Evolutionary conservation across 225 moss, liverwort and hornwort species (phyloP).

Genomic region (Bryum argenteum): DNA sequence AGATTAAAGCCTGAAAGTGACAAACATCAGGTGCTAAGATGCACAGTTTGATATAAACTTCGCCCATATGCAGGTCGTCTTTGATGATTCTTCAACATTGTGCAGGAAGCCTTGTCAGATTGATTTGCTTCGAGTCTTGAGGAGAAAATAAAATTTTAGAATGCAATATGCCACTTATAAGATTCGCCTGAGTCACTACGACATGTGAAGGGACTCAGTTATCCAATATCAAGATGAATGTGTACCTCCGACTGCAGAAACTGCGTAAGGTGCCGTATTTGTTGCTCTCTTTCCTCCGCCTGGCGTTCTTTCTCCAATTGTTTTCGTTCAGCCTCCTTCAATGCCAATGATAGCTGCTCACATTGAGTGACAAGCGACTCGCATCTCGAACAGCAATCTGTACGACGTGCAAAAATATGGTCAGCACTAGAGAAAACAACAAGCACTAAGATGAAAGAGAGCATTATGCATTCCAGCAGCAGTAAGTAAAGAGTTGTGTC

Average conservation of each 20-base stretch:
- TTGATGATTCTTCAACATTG: neutral
- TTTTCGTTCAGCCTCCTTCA: slow-evolving; percentile 63
- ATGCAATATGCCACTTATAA: neutral
- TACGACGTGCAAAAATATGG: neutral
- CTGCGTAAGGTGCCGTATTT: slow-evolving; percentile 60
- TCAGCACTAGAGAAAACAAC: neutral
- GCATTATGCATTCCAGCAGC: slow-evolving; percentile 15
- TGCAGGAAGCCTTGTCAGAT: slow-evolving; percentile 5
- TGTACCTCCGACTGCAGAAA: slow-evolving; percentile 63
- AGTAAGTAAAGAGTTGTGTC: slow-evolving; percentile 10
- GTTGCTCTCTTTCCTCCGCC: slow-evolving; percentile 60
- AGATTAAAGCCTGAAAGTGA: slow-evolving; percentile 19
- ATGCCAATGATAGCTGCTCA: slow-evolving; percentile 58
- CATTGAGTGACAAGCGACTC: slow-evolving; percentile 55
- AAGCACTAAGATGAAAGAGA: slow-evolving; percentile 1
- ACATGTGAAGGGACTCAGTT: slow-evolving; percentile 5
- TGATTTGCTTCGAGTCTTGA: neutral
- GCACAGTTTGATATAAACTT: neutral
- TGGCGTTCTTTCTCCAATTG: slow-evolving; percentile 57
- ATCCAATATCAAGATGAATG: slow-evolving; percentile 16
- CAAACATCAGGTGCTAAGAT: neutral
- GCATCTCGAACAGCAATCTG: slow-evolving; percentile 65
- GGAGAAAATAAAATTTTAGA: neutral
- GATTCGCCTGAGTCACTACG: neutral
- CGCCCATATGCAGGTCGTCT: neutral